A percentile compares a stretch with the other conserved stretches of the same genome.
Conservation (phyloP, 805 yeast genomes). For the Metschnikowia drakensbergensis region DNA sequence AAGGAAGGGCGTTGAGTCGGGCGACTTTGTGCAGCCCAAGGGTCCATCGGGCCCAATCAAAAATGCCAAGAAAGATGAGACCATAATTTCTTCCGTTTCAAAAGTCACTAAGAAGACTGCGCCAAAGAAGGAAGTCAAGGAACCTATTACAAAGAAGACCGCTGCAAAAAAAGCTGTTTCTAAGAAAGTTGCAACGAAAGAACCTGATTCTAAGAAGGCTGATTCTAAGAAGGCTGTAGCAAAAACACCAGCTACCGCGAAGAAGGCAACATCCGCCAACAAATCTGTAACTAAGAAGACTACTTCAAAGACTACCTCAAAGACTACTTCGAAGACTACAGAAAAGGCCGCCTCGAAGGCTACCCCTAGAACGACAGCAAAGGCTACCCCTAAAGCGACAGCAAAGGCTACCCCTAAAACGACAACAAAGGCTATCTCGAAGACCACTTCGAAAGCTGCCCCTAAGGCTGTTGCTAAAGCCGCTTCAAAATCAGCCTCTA, state of each 20-base stretch:
- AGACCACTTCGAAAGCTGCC: too few species aligned
- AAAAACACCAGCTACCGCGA: not conserved
- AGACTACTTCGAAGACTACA: not conserved
- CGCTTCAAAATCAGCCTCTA: too few species aligned
- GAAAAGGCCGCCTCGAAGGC: not conserved
- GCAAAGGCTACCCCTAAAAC: too few species aligned
- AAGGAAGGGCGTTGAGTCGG: constrained; percentile 76
- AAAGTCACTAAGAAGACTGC: constrained; percentile 4
- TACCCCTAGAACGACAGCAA: not conserved
- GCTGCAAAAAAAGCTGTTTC: constrained; percentile 1
- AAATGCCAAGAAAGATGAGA: constrained; percentile 44
- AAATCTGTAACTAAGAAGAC: constrained; percentile 33
- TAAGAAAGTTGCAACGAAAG: constrained; percentile 36
- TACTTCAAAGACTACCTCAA: constrained; percentile 34
- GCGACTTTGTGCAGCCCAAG: constrained; percentile 77
- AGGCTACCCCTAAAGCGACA: too few species aligned
- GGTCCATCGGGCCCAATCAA: constrained; percentile 88
- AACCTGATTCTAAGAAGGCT: constrained; percentile 40
- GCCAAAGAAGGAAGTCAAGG: constrained; percentile 6
- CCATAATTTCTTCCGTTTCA: constrained; percentile 7
- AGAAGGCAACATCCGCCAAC: not conserved
- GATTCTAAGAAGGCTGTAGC: not conserved
- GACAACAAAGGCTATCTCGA: too few species aligned
- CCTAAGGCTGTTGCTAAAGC: too few species aligned
- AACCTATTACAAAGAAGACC: constrained; percentile 7